Evolutionary conservation across 2,329 filamentous ascomycete genomes (phyloP), one percentile per base, ranked within the genome.

Genomic region (Akanthomyces uredinophilus): DNA sequence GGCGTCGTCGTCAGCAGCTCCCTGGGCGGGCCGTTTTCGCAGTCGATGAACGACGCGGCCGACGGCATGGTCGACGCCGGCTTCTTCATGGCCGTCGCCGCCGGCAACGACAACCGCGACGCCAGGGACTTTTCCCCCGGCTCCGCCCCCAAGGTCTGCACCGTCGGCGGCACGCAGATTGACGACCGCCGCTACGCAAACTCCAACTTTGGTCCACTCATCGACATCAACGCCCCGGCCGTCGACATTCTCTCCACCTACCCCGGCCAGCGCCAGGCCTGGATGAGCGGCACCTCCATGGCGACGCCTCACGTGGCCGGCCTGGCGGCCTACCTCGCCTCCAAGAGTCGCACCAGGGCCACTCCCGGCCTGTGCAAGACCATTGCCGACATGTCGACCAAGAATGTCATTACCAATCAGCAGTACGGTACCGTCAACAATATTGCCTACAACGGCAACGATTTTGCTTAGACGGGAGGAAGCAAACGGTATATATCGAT

Each of bases 211-310:
- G 80, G 80, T 10, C 49, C 63, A 1, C 29, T n/a, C 53, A 72
- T 82, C 61, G 78, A 82, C 66, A 70, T 83, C 67, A 79, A 78
- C 55, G 80, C 78, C 5, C 78, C 80, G 6, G 80, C 79, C 44
- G 71, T 74, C 44, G 65, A 64, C 61, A 71, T 82, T 56, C 68
- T 78, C 3, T 79, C 75, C 39, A 70, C 82, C 5, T 82, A 76
- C 75, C 76, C 74, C 62, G 73, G 75, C 59, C 63, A 67, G 68
- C 74, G 54, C 43, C 72, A 69, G n/a, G 75, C 80, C 39, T 77
- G 83, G 68, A 80, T 78, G 63, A 75, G 72, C 11, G 81, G 81
- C 35, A 83, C 81, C 5, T 70, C 68, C 22, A 68, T 69, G 67
- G 69, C 69, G 16, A 57, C 64, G 18, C 66, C 66, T 8, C 66